Conservation (phyloP, 2,329 filamentous ascomycete species). For the Fusarium sp. region DNA sequence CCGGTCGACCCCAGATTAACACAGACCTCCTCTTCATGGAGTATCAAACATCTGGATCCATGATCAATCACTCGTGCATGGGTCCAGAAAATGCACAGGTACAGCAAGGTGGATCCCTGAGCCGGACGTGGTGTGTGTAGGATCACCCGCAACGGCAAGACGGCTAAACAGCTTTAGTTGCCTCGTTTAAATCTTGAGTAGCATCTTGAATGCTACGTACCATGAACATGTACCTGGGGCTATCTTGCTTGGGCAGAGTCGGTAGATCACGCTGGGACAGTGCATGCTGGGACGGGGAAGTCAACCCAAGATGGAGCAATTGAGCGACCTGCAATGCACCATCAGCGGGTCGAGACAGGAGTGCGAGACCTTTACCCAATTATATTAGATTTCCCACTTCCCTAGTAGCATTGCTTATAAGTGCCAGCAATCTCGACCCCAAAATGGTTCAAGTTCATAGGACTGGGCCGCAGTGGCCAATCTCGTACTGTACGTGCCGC, state of each 20-base stretch:
- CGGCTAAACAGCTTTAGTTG: constrained; percentile 29
- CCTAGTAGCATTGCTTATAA: neutral
- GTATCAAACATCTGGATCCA: neutral
- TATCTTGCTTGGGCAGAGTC: neutral
- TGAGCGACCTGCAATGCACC: neutral
- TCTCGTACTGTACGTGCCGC: neutral
- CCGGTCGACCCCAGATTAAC: constrained; percentile 2
- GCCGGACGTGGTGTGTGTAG: constrained; percentile 34
- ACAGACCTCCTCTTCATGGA: constrained; percentile 21
- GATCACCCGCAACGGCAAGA: constrained; percentile 39
- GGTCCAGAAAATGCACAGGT: constrained; percentile 21
- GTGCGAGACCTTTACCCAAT: neutral
- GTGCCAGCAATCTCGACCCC: constrained; percentile 5
- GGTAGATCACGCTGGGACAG: constrained; percentile 35
- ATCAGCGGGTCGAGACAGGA: neutral
- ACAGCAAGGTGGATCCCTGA: constrained; percentile 30
- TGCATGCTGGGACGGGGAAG: constrained; percentile 2
- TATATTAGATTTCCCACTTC: neutral
- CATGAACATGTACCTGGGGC: constrained; percentile 2
- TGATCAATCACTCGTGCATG: constrained; percentile 9
- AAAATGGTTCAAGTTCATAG: constrained; percentile 2
- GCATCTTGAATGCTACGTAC: neutral
- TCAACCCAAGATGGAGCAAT: constrained; percentile 5
- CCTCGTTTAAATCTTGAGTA: constrained; percentile 4
- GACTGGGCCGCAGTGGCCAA: constrained; percentile 11